Base-by-base conservation (phyloP, 2,329 filamentous ascomycete genomes). In the Dryadomyces quercivorus region DNA sequence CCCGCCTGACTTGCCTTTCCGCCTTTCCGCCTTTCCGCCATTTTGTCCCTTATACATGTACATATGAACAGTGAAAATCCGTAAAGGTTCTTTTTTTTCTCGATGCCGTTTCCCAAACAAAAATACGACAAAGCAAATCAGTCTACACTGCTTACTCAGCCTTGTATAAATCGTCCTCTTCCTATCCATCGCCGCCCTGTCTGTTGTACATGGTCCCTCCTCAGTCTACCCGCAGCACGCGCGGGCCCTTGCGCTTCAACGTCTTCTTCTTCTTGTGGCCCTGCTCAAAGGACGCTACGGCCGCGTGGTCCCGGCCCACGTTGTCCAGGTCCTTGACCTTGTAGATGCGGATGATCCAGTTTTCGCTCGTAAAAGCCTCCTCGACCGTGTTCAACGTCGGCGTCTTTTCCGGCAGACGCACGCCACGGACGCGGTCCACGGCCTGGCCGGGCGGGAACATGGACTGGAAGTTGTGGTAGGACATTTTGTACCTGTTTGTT, bases 301-400 rank as follows among this genome's bases (percentile, higher is more conserved):
- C 70, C 5, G 80, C 80, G 67, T 96, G 92, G 64, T 95, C 89
- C 67, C 93, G 83, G 54, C 90, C 92, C 61, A 98, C 77, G 69
- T 97, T 97, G 74, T 98, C 93, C 57, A 96, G 83, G 64, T 95
- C 91, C 76, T 98, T 98, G 73, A 98, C 93, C 79, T 98, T 98
- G 80, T 96, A 98, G 66, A 98, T 96, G 60, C 93, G 82, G 67
- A 98, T 97, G 70, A 98, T 98, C 93, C 93, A 98, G 79, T 98
- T 98, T 77, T 98, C 93, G 65, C 89, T 95, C 54, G 94, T 98
- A 70, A 95, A 98, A 10, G 93, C 93, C 73, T 98, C 93, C 68
- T 98, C 93, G 49, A 98, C 72, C 5, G 86, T 93, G 70, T 86
- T 89, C 56, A 98, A 84, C 58, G 86, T 80, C 9, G 93, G 93